Conservation (phyloP, 2,329 filamentous ascomycete species). For the Helotiales sp. region DNA sequence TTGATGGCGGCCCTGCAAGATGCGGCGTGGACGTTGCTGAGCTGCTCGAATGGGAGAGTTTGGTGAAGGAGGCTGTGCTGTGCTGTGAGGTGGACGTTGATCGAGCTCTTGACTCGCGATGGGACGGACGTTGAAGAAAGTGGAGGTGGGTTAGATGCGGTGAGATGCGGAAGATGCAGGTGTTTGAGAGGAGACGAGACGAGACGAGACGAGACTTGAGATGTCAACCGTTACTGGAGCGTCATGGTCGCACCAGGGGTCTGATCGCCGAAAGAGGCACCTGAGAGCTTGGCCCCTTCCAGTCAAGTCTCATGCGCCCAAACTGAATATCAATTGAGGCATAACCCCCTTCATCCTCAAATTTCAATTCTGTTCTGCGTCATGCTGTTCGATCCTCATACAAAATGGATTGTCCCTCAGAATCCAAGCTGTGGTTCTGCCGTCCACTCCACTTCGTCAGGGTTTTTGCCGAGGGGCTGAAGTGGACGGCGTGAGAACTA, state of each 20-base stretch:
- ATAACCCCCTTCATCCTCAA: too few species aligned
- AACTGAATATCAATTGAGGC: too few species aligned
- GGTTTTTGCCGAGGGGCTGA: background rate
- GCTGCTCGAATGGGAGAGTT: conserved; percentile 7
- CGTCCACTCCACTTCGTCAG: background rate
- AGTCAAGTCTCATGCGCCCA: background rate
- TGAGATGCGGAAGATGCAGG: background rate
- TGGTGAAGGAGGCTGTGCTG: background rate
- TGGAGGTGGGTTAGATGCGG: conserved; percentile 2
- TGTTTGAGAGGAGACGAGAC: background rate
- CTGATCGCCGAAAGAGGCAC: background rate
- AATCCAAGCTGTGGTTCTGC: background rate
- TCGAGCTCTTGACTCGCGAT: conserved; percentile 2
- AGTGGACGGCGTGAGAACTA: background rate
- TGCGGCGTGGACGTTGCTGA: background rate
- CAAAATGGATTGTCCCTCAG: background rate
- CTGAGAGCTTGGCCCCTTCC: background rate
- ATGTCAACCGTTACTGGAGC: too few species aligned
- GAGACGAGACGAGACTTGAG: too few species aligned
- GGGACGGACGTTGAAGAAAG: background rate
- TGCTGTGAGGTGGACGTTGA: conserved; percentile 10
- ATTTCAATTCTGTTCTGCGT: too few species aligned
- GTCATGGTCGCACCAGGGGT: background rate
- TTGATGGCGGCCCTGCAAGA: background rate
- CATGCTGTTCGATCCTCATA: too few species aligned